Conservation (phyloP, 148 eudicot genomes). For the Chenopodium berlandieri region DNA sequence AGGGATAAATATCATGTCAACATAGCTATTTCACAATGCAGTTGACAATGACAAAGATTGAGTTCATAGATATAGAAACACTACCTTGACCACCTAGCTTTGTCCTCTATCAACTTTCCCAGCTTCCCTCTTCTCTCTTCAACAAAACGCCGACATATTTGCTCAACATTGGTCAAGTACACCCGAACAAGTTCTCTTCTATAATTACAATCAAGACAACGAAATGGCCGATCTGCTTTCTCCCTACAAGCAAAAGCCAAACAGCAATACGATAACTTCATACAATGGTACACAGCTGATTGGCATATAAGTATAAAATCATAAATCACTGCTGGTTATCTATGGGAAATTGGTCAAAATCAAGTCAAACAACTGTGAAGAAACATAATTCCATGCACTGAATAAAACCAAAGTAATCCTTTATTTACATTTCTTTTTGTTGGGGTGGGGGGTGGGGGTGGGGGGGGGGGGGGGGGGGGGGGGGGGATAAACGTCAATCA, state of each 20-base stretch:
- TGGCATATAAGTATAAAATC: no score
- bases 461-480: no score
- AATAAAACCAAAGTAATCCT: not conserved
- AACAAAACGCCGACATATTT: constrained; percentile 82
- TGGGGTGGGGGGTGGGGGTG: no score
- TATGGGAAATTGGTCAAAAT: not conserved
- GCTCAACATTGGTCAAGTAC: constrained; percentile 83
- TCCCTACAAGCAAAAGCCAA: constrained; percentile 52
- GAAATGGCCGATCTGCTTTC: constrained; percentile 79
- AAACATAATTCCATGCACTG: not conserved
- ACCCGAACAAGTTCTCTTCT: constrained; percentile 89
- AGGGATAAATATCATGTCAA: not conserved
- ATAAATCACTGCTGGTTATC: not conserved
- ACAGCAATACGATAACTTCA: constrained; percentile 1
- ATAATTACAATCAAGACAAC: constrained; percentile 81
- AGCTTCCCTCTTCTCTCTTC: constrained; percentile 80
- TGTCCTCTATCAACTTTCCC: constrained; percentile 74
- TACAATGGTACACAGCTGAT: not conserved
- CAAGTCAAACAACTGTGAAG: not conserved
- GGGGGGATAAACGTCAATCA: not conserved
- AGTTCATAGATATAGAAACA: not conserved
- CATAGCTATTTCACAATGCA: not conserved
- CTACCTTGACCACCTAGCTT: constrained; percentile 94
- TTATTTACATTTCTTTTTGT: not conserved
- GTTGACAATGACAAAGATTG: constrained; percentile 2